Percentiles rank a stretch among this genome's conserved stretches.
phyloP scores from a whole-genome alignment of 805 yeast species.

The Kuraishia cidri region DNA sequence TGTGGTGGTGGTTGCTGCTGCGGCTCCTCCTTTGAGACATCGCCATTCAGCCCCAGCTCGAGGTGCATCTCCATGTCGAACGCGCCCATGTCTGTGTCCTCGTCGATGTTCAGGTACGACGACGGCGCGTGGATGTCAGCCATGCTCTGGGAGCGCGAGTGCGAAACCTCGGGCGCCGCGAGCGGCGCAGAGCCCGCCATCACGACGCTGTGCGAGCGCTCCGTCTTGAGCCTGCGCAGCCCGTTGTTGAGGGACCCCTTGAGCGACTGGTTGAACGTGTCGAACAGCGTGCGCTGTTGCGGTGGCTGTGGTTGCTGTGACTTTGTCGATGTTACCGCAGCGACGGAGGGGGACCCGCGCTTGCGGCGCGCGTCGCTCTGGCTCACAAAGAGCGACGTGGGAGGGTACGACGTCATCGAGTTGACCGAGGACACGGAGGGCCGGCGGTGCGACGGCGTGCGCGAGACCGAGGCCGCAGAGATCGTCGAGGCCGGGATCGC shows the following conservation, averaged over 20 bases:
- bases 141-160: too few relatives aligned
- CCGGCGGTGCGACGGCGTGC: constrained; percentile 2
- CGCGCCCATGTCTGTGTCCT: too few relatives aligned
- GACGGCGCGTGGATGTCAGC: too few relatives aligned
- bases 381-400: neutral
- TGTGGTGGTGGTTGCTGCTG: too few relatives aligned
- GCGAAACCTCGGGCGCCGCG: too few relatives aligned
- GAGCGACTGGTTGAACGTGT: constrained; percentile 15
- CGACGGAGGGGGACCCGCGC: too few relatives aligned
- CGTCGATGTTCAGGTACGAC: too few relatives aligned
- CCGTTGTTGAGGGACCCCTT: constrained; percentile 16
- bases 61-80: too few relatives aligned
- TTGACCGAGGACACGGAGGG: constrained; percentile 2
- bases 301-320: neutral
- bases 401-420: constrained; percentile 2
- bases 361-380: neutral
- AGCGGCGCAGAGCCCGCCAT: too few relatives aligned
- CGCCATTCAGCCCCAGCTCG: too few relatives aligned
- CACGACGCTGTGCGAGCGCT: neutral
- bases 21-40: too few relatives aligned
- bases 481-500: neutral
- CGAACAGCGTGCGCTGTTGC: constrained; percentile 10
- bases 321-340: neutral
- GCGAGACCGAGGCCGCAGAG: constrained; percentile 1
- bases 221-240: constrained; percentile 10